These are phyloP conservation scores for Talaromyces sp. DNA, from an alignment of 2,329 filamentous ascomycete genomes.

Conservation along the genomic window DNA sequence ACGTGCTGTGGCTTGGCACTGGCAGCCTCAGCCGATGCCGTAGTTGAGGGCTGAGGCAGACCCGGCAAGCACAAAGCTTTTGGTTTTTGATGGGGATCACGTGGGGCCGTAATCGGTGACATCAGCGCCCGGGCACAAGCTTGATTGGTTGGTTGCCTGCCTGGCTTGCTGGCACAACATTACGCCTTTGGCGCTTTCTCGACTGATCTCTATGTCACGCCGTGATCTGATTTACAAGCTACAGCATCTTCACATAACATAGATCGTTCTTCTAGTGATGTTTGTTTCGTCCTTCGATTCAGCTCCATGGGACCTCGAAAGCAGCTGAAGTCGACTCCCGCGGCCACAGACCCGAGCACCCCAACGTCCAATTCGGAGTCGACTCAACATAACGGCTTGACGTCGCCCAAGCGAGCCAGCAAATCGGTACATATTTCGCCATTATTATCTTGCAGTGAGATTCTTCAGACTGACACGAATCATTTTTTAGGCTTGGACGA, in stretches of 20 bases:
- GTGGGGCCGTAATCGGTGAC: conserved; percentile 16
- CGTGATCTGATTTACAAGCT: not conserved
- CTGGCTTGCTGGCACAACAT: conserved; percentile 11
- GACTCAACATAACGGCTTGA: conserved; percentile 24
- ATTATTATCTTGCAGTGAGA: not conserved
- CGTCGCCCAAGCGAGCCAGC: conserved; percentile 27
- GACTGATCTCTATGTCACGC: not conserved
- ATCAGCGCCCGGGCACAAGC: conserved; percentile 10
- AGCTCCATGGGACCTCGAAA: conserved; percentile 43
- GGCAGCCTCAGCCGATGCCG: not conserved
- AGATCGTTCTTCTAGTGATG: not conserved
- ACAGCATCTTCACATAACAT: not conserved
- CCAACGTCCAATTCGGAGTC: conserved; percentile 23
- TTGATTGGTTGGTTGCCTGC: conserved; percentile 13
- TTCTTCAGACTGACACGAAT: not conserved
- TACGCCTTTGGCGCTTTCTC: not conserved
- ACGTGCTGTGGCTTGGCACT: conserved; percentile 4
- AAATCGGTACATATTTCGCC: conserved; percentile 32
- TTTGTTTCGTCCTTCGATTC: conserved; percentile 29
- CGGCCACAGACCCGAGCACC: conserved; percentile 30
- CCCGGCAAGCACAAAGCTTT: not conserved
- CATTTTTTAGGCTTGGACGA: conserved; percentile 41
- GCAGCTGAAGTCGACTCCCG: conserved; percentile 42
- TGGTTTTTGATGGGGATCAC: conserved; percentile 4
- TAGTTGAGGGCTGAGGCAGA: conserved; percentile 3